Evolutionary conservation across 2,329 filamentous ascomycete genomes (phyloP), one percentile per base, ranked within the genome.

Genomic region (Penicillium vulpinum): DNA sequence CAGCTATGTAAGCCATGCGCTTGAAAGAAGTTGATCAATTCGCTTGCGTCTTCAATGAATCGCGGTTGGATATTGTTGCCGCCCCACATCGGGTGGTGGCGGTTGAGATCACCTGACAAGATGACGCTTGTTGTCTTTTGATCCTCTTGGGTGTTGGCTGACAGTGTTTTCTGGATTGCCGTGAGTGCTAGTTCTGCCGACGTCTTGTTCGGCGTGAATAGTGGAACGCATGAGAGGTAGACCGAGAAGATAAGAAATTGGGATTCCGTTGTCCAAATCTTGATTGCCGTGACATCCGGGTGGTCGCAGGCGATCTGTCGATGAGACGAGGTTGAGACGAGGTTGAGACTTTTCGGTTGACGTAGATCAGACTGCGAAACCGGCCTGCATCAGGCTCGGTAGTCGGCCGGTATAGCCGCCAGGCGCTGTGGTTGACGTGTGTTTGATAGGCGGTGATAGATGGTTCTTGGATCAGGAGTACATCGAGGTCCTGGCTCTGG

Each of bases 391-490:
- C 60, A 29, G 36, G 49, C 16, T 60, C 8, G 3, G 28, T 47
- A 1, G 63, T 69, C 10, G 62, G 61, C 29, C 50, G 57, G 33
- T 71, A 70, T 28, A 68, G 62, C 21, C 58, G 53, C 65, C 59
- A 70, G 8, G 58, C 52, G 26, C 66, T 68, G 38, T 71, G 57
- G 53, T 67, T 68, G 1, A 70, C 48, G 48, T 71, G 38, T 22
- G 54, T 64, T 4, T 33, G 41, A 35, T 64, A 68, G 5, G 54
- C 40, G 1, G 61, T 66, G 13, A 60, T 53, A 1, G 54, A 57
- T 5, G 54, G 61, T 51, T 64, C 60, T 26, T 67, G 46, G 46
- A 66, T 66, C 0, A 66, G 52, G 4, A 67, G 56, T 0, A 71
- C 36, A 26, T 72, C 65, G 2, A 72, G 61, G 9, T 65, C 49